These are phyloP conservation scores for Aspergillus fumigatus DNA, from an alignment of 2,329 filamentous ascomycete genomes.

Conservation along the genomic window DNA sequence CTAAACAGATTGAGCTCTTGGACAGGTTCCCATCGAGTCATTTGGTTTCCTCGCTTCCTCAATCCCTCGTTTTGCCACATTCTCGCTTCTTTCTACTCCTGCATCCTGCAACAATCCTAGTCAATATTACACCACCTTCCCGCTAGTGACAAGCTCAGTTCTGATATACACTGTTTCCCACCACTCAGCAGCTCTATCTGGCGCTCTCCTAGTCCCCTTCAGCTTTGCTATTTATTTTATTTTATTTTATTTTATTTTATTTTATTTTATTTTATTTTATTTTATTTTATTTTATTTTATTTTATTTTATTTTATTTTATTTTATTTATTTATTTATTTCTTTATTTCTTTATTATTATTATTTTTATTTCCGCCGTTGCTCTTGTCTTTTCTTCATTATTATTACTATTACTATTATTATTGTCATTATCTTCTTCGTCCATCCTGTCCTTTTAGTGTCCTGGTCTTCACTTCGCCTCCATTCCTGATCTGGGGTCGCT, in stretches of 20 bases:
- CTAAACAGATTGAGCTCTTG: slow-evolving; percentile 1
- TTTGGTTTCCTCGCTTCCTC: slow-evolving; percentile 11
- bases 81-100: slow-evolving; percentile 20
- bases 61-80: slow-evolving; percentile 17
- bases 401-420: slow-evolving; percentile 2
- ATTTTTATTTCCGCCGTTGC: slow-evolving; percentile 11
- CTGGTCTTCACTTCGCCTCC: slow-evolving; percentile 9
- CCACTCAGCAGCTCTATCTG: slow-evolving; percentile 17
- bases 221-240: slow-evolving; percentile 7
- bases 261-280: slow-evolving; percentile 5
- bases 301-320: slow-evolving; percentile 9
- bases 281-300: slow-evolving; percentile 5
- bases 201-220: slow-evolving; percentile 11
- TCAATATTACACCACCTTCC: slow-evolving; percentile 36
- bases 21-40: slow-evolving; percentile 12
- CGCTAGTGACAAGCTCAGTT: slow-evolving; percentile 33
- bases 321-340: too few relatives aligned
- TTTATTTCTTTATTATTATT: too few relatives aligned
- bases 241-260: slow-evolving; percentile 2
- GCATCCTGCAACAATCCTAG: slow-evolving; percentile 34
- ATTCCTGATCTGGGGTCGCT: slow-evolving; percentile 14
- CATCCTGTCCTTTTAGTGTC: slow-evolving; percentile 7
- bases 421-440: slow-evolving; percentile 1
- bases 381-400: slow-evolving; percentile 10
- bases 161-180: slow-evolving; percentile 22